Conservation (phyloP, 225 moss, liverwort and hornwort genomes). For the Lunularia cruciata region DNA sequence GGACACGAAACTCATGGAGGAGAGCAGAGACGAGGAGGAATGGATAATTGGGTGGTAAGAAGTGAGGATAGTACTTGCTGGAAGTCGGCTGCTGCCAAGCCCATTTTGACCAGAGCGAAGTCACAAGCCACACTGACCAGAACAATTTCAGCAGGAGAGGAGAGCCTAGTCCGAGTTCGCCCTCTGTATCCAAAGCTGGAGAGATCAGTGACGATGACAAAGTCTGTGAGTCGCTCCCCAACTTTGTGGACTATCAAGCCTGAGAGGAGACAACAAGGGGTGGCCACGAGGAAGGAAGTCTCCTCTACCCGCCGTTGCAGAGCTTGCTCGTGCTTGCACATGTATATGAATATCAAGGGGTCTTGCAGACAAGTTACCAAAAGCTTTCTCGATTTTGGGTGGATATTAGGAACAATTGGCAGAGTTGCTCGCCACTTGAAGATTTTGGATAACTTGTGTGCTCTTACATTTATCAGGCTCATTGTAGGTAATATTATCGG, state of each 20-base stretch:
- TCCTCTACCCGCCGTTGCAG: conserved; percentile 27
- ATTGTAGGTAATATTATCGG: conserved; percentile 39
- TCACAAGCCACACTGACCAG: conserved; percentile 11
- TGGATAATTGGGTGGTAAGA: not conserved
- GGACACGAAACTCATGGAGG: not conserved
- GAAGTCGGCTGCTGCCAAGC: not conserved
- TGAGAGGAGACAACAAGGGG: not conserved
- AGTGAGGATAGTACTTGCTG: not conserved
- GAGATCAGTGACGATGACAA: conserved; percentile 26
- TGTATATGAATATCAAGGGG: conserved; percentile 44
- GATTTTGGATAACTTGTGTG: conserved; percentile 48
- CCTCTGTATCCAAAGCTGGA: conserved; percentile 21
- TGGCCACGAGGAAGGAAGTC: conserved; percentile 1
- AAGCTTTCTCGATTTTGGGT: conserved; percentile 39
- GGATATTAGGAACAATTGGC: conserved; percentile 51
- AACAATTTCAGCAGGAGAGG: conserved; percentile 15
- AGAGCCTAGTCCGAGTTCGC: not conserved
- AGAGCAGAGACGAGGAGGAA: not conserved
- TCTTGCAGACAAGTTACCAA: conserved; percentile 31
- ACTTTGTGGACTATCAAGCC: conserved; percentile 5
- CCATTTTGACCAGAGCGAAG: conserved; percentile 3
- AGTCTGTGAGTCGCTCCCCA: not conserved
- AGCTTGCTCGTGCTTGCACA: conserved; percentile 42
- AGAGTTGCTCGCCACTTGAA: conserved; percentile 53
- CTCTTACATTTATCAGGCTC: conserved; percentile 46